phyloP scores from a whole-genome alignment of 164 flowering plant species.

The Aristolochia contorta region DNA sequence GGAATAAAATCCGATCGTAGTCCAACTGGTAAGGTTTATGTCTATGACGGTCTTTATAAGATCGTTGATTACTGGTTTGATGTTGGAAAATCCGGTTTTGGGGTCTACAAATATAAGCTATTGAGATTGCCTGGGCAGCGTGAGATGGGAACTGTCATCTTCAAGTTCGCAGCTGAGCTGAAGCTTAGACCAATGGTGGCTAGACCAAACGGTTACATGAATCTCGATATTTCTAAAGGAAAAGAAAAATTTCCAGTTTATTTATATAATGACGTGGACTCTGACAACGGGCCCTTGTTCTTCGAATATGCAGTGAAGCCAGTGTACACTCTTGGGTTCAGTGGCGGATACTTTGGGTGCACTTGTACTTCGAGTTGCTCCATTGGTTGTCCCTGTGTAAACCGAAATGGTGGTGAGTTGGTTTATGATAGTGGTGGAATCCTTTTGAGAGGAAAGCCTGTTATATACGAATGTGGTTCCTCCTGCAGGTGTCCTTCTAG shows the following conservation, averaged over 20 bases:
- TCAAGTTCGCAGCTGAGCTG: constrained; percentile 47
- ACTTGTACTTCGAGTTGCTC: constrained; percentile 47
- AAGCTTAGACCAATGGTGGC: constrained; percentile 33
- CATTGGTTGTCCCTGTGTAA: constrained; percentile 47
- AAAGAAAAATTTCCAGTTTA: constrained; percentile 59
- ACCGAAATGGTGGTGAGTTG: constrained; percentile 74
- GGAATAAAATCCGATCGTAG: constrained; percentile 52
- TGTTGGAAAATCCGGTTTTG: constrained; percentile 81
- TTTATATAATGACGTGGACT: constrained; percentile 71
- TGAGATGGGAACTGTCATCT: constrained; percentile 66
- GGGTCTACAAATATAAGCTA: constrained; percentile 75
- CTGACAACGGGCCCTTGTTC: constrained; percentile 43
- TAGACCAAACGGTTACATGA: constrained; percentile 54
- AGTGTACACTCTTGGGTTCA: constrained; percentile 38
- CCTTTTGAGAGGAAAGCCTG: constrained; percentile 69
- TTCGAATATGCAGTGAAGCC: constrained; percentile 49
- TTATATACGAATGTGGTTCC: constrained; percentile 75
- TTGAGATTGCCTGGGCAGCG: constrained; percentile 62
- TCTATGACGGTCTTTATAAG: constrained; percentile 84
- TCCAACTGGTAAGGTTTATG: constrained; percentile 49
- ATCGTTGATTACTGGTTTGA: constrained; percentile 67
- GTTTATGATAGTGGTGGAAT: constrained; percentile 63
- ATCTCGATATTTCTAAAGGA: constrained; percentile 53
- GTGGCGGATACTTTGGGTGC: constrained; percentile 37
- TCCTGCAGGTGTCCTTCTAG: constrained; percentile 57